Evolutionary conservation across 352 stramenopile species (phyloP).

Genomic region (Peronospora farinosa): DNA sequence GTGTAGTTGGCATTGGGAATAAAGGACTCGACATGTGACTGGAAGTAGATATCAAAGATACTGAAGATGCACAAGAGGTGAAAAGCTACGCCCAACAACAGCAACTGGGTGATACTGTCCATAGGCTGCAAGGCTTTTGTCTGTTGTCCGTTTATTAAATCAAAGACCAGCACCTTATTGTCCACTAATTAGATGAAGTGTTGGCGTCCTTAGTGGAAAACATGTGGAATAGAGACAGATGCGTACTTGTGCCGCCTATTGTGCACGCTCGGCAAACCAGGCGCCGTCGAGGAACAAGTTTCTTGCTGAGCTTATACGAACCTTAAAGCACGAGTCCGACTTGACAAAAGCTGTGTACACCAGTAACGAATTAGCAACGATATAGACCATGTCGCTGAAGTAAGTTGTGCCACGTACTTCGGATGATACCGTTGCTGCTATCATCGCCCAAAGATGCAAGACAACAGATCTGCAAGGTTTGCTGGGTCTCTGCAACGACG

Average conservation of each 20-base stretch:
- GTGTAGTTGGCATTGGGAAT: slow-evolving; percentile 42
- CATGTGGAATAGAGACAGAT: background rate
- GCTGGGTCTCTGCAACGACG: slow-evolving; percentile 55
- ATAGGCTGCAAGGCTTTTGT: background rate
- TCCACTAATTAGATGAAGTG: background rate
- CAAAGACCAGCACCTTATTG: background rate
- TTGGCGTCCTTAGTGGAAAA: background rate
- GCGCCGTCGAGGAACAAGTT: slow-evolving; percentile 42
- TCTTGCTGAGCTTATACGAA: slow-evolving; percentile 28
- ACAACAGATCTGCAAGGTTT: slow-evolving; percentile 57
- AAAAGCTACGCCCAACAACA: slow-evolving; percentile 71
- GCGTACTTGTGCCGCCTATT: slow-evolving; percentile 1
- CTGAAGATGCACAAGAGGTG: slow-evolving; percentile 73
- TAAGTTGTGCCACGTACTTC: slow-evolving; percentile 36
- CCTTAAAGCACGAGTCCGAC: slow-evolving; percentile 32
- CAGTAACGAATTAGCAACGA: slow-evolving; percentile 6
- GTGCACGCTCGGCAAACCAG: slow-evolving; percentile 37
- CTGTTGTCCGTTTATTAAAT: background rate
- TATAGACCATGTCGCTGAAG: background rate
- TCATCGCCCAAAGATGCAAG: slow-evolving; percentile 7
- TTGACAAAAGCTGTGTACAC: slow-evolving; percentile 43
- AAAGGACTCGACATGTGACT: slow-evolving; percentile 57
- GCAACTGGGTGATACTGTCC: slow-evolving; percentile 26
- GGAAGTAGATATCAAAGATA: slow-evolving; percentile 88
- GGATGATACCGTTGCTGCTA: slow-evolving; percentile 27